These are phyloP conservation scores for Myriangium duriaei DNA, from an alignment of 2,329 filamentous ascomycete species.

Conservation along the genomic window DNA sequence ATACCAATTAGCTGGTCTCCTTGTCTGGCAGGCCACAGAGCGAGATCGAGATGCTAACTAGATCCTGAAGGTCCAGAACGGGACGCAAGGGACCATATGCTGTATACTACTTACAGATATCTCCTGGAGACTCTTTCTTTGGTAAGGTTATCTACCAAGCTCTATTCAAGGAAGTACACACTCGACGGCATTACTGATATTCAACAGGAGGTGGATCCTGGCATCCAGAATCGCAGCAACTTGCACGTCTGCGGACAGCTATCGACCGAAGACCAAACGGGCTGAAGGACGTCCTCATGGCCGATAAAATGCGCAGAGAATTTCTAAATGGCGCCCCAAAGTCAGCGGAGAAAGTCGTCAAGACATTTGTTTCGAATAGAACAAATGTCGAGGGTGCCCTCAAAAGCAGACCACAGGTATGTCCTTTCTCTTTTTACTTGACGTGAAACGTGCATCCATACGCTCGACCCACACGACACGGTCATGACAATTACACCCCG, in stretches of 20 bases:
- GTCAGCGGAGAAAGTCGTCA: conserved; percentile 48
- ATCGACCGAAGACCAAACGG: conserved; percentile 61
- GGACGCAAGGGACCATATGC: conserved; percentile 80
- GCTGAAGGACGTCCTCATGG: conserved; percentile 55
- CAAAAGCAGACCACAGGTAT: conserved; percentile 75
- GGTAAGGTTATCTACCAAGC: conserved; percentile 38
- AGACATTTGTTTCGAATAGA: conserved; percentile 49
- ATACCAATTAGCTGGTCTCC: too few relatives aligned
- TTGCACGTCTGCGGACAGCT: conserved; percentile 56
- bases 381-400: conserved; percentile 63
- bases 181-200: conserved; percentile 7
- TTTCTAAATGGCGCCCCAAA: conserved; percentile 49
- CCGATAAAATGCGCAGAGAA: conserved; percentile 46
- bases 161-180: too few relatives aligned
- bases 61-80: conserved; percentile 59
- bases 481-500: too few relatives aligned
- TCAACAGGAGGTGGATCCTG: conserved; percentile 61
- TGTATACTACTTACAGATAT: conserved; percentile 74
- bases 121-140: conserved; percentile 59
- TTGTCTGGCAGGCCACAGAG: conserved; percentile 1
- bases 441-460: too few relatives aligned
- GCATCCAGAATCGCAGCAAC: conserved; percentile 57
- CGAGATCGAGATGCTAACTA: not conserved
- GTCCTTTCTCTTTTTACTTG: conserved; percentile 18
- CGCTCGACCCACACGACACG: too few relatives aligned